These are phyloP conservation scores for Linum usitatissimum DNA, from an alignment of 345 rosid genomes.

Conservation along the genomic window DNA sequence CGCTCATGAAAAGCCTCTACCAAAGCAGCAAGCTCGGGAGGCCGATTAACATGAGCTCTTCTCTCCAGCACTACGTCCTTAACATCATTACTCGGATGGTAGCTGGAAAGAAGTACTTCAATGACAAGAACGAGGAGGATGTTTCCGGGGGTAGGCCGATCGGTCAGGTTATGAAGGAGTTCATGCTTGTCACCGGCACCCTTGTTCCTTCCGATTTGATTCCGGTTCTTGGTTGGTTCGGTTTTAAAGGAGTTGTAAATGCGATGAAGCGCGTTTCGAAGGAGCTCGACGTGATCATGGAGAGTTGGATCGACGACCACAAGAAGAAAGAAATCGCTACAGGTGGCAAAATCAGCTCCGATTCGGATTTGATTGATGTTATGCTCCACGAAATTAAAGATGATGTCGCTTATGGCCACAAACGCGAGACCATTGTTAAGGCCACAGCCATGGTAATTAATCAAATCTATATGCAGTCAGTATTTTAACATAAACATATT, in stretches of 20 bases:
- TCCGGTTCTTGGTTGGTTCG: slow-evolving; percentile 10
- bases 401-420: not conserved
- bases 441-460: slow-evolving; percentile 8
- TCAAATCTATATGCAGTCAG: not conserved
- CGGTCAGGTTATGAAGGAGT: slow-evolving; percentile 5
- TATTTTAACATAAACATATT: not conserved
- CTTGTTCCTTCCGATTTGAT: slow-evolving; percentile 12
- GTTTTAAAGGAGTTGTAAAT: not conserved
- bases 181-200: not conserved
- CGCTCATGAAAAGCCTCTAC: slow-evolving; percentile 1
- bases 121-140: not conserved
- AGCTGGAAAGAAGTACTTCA: slow-evolving; percentile 8
- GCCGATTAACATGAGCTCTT: not conserved
- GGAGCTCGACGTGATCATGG: slow-evolving; percentile 8
- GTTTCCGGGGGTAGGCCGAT: not conserved
- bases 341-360: not conserved
- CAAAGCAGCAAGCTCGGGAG: not conserved
- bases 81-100: slow-evolving; percentile 10
- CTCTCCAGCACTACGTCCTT: not conserved
- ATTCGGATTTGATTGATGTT: slow-evolving; percentile 7
- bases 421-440: slow-evolving; percentile 6
- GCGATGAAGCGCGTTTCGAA: not conserved
- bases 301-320: slow-evolving; percentile 8
- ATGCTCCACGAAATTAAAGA: slow-evolving; percentile 5
- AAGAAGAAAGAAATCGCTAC: not conserved